Evolutionary conservation across 257 asterid species (phyloP).

Genomic region (Jacaranda copaia): DNA sequence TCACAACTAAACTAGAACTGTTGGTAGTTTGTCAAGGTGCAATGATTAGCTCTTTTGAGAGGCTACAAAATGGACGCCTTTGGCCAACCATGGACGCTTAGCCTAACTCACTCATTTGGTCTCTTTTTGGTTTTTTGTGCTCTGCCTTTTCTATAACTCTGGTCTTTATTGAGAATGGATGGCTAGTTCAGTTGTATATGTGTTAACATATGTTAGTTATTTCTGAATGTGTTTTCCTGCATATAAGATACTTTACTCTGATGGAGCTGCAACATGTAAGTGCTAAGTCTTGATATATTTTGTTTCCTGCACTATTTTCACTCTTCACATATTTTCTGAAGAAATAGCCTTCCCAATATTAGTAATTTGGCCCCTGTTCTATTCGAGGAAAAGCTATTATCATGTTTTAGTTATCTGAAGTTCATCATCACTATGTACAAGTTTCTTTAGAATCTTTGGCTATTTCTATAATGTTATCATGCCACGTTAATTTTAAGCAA

Average conservation of each 20-base stretch:
- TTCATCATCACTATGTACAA: background rate
- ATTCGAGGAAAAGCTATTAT: background rate
- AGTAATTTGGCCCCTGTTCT: background rate
- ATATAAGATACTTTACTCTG: background rate
- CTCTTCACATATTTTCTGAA: background rate
- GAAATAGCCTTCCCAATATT: background rate
- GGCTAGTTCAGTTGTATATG: background rate
- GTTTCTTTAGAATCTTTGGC: background rate
- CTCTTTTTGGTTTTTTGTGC: background rate
- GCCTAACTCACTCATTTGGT: background rate
- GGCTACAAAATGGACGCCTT: background rate
- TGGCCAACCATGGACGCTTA: background rate
- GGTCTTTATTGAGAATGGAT: background rate
- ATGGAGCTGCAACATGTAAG: background rate
- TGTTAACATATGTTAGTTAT: background rate
- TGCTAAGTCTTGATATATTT: background rate
- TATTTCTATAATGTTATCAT: background rate
- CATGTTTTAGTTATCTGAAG: background rate
- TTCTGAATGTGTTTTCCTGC: background rate
- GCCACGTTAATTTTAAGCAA: conserved; percentile 1
- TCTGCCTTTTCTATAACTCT: background rate
- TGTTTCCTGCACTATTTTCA: background rate
- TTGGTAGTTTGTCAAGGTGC: background rate
- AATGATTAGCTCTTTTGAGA: background rate
- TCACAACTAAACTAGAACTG: too few relatives aligned